Base-by-base conservation (phyloP, 768 basidiomycete genomes). In the Termitomyces sp. region DNA sequence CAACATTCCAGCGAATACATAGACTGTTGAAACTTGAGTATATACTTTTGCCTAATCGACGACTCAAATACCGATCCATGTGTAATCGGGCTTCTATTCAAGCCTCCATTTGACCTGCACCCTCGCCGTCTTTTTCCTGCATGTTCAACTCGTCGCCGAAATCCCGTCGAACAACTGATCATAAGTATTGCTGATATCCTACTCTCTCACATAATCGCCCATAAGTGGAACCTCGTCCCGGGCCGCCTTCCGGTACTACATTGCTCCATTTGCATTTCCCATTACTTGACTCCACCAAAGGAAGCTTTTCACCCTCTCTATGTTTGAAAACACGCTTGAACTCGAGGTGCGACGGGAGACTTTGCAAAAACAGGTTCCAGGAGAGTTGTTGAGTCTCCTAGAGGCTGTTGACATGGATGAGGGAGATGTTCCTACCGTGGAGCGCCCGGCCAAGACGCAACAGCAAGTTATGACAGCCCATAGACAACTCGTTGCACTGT, bases 401-500 rank as follows among this genome's bases (percentile, higher is more conserved):
- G n/a, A n/a, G n/a, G n/a, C n/a, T 10, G 52, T 41, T 27, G 40
- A 29, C n/a, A 52, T 17, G 10, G 31, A 44, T 10, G 46, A 31
- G 31, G 35, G 25, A 16, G 47, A 23, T 29, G 23, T 35, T 19
- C 16, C 17, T 9, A 31, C 46, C 37, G 31, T 23, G 17, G 40
- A 55, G 10, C n/a, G 19, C 8, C 56, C 54, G 53, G 48, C 58
- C 37, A 58, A 57, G 49, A 69, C 64, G 1, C 54, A 61, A 25
- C 61, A 66, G 40, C 69, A 74, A 47, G 65, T 60, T 2, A 35
- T 44, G 23, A 59, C 54, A 11, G 67, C 63, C 32, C 65, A 65
- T 19, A 67, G 85, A 27, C 86, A 89, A 58, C 81, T 86, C 56
- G 62, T 70, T 17, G 67, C 84, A 0, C 69, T 85, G 35, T 88